Conservation (phyloP, 768 basidiomycete species). For the Pulveroboletus sp. region DNA sequence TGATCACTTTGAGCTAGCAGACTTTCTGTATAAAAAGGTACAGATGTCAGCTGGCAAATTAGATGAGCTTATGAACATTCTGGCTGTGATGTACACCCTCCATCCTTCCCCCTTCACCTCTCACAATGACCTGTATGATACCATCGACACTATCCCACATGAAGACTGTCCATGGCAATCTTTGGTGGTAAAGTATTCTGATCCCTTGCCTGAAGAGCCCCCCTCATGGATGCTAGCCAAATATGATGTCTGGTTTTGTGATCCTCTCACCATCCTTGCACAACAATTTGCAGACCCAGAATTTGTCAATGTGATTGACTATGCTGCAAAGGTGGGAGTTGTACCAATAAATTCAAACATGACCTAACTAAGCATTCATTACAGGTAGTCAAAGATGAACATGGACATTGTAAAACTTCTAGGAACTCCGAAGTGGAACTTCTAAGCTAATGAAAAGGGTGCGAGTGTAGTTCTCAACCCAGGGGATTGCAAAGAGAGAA, state of each 20-base stretch:
- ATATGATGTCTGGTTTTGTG: no score
- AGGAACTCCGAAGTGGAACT: no score
- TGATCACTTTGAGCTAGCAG: neutral
- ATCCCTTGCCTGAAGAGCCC: neutral
- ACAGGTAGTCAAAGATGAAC: no score
- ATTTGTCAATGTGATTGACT: neutral
- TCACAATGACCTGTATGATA: neutral
- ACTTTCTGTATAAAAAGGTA: neutral
- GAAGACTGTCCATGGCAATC: neutral
- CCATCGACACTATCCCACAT: neutral
- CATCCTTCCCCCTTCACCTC: neutral
- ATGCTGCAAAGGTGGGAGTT: no score
- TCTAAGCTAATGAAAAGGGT: no score
- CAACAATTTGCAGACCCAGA: neutral
- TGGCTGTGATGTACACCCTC: neutral
- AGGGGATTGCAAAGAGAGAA: no score
- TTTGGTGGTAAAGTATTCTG: neutral
- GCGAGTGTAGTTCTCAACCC: no score
- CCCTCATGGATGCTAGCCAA: neutral
- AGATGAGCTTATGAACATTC: neutral
- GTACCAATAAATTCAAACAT: no score
- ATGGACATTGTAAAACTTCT: no score
- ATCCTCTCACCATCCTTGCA: neutral
- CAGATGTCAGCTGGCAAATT: neutral
- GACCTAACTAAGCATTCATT: neutral